Evolutionary conservation across 768 basidiomycete genomes (phyloP), one percentile per base, ranked within the genome.

Genomic region (Mycena maculata): DNA sequence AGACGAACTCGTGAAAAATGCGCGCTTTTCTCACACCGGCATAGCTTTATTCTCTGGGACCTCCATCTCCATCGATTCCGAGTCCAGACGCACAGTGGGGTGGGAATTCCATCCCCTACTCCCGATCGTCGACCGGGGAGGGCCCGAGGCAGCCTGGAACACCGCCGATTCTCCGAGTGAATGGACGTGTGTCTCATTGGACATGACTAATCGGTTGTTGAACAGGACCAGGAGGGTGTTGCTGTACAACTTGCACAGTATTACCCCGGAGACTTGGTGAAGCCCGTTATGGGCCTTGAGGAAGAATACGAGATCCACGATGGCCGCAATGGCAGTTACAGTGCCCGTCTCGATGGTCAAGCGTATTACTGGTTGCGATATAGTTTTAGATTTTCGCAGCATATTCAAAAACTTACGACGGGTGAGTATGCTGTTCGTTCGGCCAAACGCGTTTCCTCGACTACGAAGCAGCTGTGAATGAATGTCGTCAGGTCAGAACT

Each of bases 271-370:
- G 22, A 54, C 63, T 50, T 69, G 68, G 50, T 69, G 68, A 4
- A 69, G 62, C 23, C n/a, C 45, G 30, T 69, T 69, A 33, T 64
- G 49, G 5, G 42, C 56, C 47, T 48, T 44, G 44, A 69, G 50
- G 50, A 59, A 70, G 38, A 66, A 60, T 15, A 67, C 20, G 7
- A 70, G 69, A 31, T 70, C 69, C 6, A 70, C 33, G 30, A 63
- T 57, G 11, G 69, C 69, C n/a, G 56, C 56, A 22, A 66, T 39
- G 56, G 59, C 65, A 1, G 54, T 58, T 9, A 70, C 16, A 6
- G 68, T 69, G 16, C 47, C 65, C 9, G 69, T 70, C 33, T 70
- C 69, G 1, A 70, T 55, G 25, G 65, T 67, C 0, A 70, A 56
- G 23, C 65, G 69, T 2, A 70, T 31, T 8, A 70, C 69, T 70